Evolutionary conservation across 2,329 filamentous ascomycete genomes (phyloP).

Genomic region (Rhinocladiella similis): DNA sequence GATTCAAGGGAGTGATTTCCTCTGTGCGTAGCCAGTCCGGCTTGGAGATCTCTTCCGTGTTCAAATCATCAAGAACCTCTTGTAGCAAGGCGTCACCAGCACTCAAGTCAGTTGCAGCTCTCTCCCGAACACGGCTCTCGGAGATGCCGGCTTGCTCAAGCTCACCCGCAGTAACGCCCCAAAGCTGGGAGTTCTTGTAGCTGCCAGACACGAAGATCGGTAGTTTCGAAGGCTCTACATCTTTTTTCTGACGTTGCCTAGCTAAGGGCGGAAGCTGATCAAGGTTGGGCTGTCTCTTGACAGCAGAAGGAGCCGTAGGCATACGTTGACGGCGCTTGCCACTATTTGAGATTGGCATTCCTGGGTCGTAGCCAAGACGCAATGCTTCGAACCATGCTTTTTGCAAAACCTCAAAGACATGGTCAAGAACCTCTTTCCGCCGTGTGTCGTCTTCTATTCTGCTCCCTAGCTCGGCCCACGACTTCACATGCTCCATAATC

Average conservation of each 20-base stretch:
- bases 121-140: slow-evolving; percentile 13
- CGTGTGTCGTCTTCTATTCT: slow-evolving; percentile 19
- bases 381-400: slow-evolving; percentile 26
- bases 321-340: neutral
- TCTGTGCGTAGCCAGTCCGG: slow-evolving; percentile 18
- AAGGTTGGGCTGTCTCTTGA: neutral
- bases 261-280: neutral
- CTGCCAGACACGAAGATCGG: slow-evolving; percentile 11
- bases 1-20: slow-evolving; percentile 11
- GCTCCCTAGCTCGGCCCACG: slow-evolving; percentile 22
- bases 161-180: slow-evolving; percentile 25
- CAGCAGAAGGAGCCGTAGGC: neutral
- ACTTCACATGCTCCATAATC: slow-evolving; percentile 21
- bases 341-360: neutral
- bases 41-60: neutral
- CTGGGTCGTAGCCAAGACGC: slow-evolving; percentile 16
- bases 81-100: slow-evolving; percentile 11
- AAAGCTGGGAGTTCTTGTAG: slow-evolving; percentile 8
- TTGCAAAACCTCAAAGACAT: slow-evolving; percentile 20
- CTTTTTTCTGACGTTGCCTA: slow-evolving; percentile 6
- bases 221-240: slow-evolving; percentile 7
- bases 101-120: slow-evolving; percentile 12
- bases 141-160: slow-evolving; percentile 23
- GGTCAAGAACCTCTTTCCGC: slow-evolving; percentile 21
- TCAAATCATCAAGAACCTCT: slow-evolving; percentile 3